Percentiles rank a stretch among this genome's conserved stretches.
These are phyloP conservation scores for Polyplosphaeria fusca DNA, from an alignment of 495 filamentous ascomycete species.

Conservation along the genomic window DNA sequence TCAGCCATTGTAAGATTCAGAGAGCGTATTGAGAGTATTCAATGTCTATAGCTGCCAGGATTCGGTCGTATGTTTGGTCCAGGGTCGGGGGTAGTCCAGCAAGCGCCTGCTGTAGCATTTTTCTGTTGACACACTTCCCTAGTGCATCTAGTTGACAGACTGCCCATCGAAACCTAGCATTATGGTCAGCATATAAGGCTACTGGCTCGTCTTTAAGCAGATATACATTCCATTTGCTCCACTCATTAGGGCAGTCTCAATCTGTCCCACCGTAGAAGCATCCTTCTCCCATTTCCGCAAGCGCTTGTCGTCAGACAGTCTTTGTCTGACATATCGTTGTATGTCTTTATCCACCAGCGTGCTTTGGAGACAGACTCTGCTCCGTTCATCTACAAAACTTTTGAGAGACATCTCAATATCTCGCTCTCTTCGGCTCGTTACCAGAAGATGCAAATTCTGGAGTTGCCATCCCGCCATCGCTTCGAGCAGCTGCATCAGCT, in stretches of 20 bases:
- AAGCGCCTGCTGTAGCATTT: slow-evolving; percentile 16
- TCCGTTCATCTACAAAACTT: not conserved
- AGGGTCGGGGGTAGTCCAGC: slow-evolving; percentile 25
- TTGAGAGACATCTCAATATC: not conserved
- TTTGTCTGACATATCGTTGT: not conserved
- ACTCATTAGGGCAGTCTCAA: not conserved
- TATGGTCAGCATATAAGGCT: not conserved
- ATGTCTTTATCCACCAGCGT: not conserved
- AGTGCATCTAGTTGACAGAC: slow-evolving; percentile 33
- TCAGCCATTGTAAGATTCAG: slow-evolving; percentile 24
- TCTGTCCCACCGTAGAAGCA: not conserved
- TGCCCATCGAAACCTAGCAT: slow-evolving; percentile 35
- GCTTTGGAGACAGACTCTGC: not conserved
- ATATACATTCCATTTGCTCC: not conserved
- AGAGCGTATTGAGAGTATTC: slow-evolving; percentile 13
- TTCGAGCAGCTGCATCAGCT: not conserved
- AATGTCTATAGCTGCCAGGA: slow-evolving; percentile 17
- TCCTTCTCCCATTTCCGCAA: not conserved
- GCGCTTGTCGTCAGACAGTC: not conserved
- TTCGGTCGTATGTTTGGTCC: slow-evolving; percentile 34
- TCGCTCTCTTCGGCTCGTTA: not conserved
- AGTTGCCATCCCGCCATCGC: not conserved
- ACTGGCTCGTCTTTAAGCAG: not conserved
- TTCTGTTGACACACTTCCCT: slow-evolving; percentile 11
- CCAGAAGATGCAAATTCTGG: not conserved